Conservation (phyloP, 2,329 filamentous ascomycete species). For the Beauveria scarabaeidicola region DNA sequence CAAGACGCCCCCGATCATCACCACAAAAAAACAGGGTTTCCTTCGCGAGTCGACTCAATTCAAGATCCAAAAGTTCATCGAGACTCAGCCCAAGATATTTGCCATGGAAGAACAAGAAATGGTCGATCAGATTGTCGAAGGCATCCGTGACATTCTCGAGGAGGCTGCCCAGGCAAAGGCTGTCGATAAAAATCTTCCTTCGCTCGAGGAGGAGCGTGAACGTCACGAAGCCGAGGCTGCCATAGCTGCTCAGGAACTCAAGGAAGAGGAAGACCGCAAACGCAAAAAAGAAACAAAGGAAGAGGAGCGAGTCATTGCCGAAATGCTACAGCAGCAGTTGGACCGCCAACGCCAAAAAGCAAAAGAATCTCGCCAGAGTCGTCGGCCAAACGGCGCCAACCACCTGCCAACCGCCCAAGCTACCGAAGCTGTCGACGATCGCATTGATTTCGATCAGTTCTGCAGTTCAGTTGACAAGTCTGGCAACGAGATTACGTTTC, state of each 20-base stretch:
- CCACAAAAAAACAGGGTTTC: slow-evolving; percentile 53
- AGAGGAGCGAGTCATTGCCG: slow-evolving; percentile 60
- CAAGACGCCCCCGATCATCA: slow-evolving; percentile 67
- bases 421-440: slow-evolving; percentile 21
- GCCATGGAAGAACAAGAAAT: slow-evolving; percentile 47
- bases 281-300: slow-evolving; percentile 52
- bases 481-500: slow-evolving; percentile 59
- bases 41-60: slow-evolving; percentile 63
- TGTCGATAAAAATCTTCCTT: slow-evolving; percentile 68
- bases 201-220: slow-evolving; percentile 80
- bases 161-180: slow-evolving; percentile 74
- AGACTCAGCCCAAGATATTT: slow-evolving; percentile 48
- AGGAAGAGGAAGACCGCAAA: slow-evolving; percentile 43
- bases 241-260: slow-evolving; percentile 48
- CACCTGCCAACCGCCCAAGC: slow-evolving; percentile 21
- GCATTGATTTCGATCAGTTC: slow-evolving; percentile 57
- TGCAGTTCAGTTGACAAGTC: slow-evolving; percentile 55
- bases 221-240: slow-evolving; percentile 68
- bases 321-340: slow-evolving; percentile 66
- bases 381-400: slow-evolving; percentile 33
- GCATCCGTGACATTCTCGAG: slow-evolving; percentile 69
- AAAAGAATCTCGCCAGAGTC: slow-evolving; percentile 56
- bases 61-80: slow-evolving; percentile 58
- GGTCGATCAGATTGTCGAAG: slow-evolving; percentile 58
- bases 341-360: slow-evolving; percentile 56